phyloP scores from a whole-genome alignment of 2,329 filamentous ascomycete genomes.

The Colletotrichum gigasporum region DNA sequence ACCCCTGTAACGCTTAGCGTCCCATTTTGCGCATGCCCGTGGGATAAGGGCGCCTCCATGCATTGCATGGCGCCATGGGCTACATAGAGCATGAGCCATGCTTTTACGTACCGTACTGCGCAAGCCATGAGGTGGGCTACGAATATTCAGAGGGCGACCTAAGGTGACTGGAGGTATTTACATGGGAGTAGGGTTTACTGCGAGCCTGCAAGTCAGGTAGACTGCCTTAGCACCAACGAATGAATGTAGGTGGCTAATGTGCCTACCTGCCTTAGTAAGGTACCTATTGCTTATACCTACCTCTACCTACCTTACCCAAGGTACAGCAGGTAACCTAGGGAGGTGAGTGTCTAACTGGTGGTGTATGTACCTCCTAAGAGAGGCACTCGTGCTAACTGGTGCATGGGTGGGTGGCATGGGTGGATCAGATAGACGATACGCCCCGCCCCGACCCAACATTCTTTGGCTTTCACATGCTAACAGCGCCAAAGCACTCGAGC shows the following conservation, averaged over 20 bases:
- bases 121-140: too few relatives aligned
- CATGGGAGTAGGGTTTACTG: too few relatives aligned
- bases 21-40: not conserved
- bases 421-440: conserved; percentile 23
- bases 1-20: conserved; percentile 15
- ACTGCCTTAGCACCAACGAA: too few relatives aligned
- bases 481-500: not conserved
- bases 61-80: conserved; percentile 14
- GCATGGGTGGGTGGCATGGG: conserved; percentile 4
- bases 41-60: conserved; percentile 5
- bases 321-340: not conserved
- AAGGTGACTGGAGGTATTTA: too few relatives aligned
- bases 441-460: conserved; percentile 33
- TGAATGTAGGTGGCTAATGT: too few relatives aligned
- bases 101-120: too few relatives aligned
- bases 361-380: too few relatives aligned
- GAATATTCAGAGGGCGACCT: too few relatives aligned
- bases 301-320: not conserved
- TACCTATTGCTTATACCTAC: not conserved
- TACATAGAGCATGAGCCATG: not conserved
- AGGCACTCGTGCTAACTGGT: too few relatives aligned
- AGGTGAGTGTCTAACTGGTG: too few relatives aligned
- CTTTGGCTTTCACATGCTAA: conserved; percentile 29
- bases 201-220: too few relatives aligned
- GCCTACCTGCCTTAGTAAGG: not conserved